Conservation (phyloP, 164 flowering plant genomes). For the Saururus chinensis region DNA sequence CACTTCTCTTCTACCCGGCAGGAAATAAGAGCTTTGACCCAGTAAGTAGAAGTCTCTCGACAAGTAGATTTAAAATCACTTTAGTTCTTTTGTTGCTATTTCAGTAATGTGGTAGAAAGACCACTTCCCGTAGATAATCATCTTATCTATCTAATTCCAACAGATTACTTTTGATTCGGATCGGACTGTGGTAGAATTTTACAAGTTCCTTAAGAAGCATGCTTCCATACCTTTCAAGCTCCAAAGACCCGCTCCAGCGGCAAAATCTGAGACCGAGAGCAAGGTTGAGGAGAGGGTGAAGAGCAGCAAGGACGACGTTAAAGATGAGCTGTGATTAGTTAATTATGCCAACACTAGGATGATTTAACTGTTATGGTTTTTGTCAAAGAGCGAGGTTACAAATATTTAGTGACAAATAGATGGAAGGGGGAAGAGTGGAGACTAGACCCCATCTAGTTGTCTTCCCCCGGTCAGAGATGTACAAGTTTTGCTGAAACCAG, state of each 20-base stretch:
- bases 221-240: conserved; percentile 58
- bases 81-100: not conserved
- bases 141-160: not conserved
- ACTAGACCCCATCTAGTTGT: too few species aligned
- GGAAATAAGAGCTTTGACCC: conserved; percentile 89
- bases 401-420: not conserved
- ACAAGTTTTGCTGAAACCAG: too few species aligned
- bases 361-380: too few species aligned
- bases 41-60: conserved; percentile 31
- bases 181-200: conserved; percentile 70
- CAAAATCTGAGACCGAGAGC: conserved; percentile 8
- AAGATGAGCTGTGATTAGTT: conserved; percentile 30
- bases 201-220: conserved; percentile 79
- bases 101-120: not conserved
- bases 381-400: too few species aligned
- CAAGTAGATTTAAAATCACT: not conserved
- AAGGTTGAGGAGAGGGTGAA: conserved; percentile 2
- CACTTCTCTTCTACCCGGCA: conserved; percentile 83
- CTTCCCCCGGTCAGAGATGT: not conserved
- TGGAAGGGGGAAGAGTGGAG: not conserved
- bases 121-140: not conserved
- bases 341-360: not conserved
- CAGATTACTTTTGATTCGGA: conserved; percentile 75
- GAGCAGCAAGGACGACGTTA: conserved; percentile 10
- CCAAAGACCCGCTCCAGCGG: conserved; percentile 22